phyloP scores from a whole-genome alignment of 1,284 basidiomycete genomes.

The Ustilago shanxiensis region DNA sequence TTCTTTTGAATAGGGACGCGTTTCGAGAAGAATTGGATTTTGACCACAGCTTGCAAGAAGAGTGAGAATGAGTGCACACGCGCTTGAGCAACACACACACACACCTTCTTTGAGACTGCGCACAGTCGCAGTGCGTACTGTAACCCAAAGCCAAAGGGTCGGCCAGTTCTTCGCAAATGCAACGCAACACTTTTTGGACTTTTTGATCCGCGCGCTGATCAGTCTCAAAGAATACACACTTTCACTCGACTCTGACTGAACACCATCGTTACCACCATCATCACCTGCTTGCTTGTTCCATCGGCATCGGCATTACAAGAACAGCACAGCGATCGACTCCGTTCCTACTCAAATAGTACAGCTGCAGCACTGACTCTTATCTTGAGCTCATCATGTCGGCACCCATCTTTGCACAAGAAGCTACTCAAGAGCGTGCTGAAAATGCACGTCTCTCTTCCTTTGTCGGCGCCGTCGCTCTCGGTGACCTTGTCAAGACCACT shows the following conservation, averaged over 20 bases:
- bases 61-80: not conserved
- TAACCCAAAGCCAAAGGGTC: too few species aligned
- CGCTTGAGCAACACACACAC: constrained; percentile 13
- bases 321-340: not conserved
- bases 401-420: constrained; percentile 73
- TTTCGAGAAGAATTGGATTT: constrained; percentile 17
- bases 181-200: not conserved
- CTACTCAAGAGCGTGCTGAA: constrained; percentile 97
- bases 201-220: constrained; percentile 6
- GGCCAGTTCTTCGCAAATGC: constrained; percentile 7
- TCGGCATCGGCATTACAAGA: not conserved
- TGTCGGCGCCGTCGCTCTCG: constrained; percentile 94
- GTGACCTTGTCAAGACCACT: constrained; percentile 97
- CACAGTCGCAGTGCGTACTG: too few species aligned
- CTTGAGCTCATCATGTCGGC: constrained; percentile 57
- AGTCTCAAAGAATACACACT: too few species aligned
- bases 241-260: too few species aligned
- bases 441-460: constrained; percentile 97
- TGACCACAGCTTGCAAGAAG: too few species aligned
- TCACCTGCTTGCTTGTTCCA: not conserved
- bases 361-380: too few species aligned
- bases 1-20: constrained; percentile 15
- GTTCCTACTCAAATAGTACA: too few species aligned
- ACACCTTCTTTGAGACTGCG: not conserved
- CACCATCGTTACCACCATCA: not conserved